These are phyloP conservation scores for Dicorynia guianensis DNA, from an alignment of 306 rosid species.

Conservation along the genomic window DNA sequence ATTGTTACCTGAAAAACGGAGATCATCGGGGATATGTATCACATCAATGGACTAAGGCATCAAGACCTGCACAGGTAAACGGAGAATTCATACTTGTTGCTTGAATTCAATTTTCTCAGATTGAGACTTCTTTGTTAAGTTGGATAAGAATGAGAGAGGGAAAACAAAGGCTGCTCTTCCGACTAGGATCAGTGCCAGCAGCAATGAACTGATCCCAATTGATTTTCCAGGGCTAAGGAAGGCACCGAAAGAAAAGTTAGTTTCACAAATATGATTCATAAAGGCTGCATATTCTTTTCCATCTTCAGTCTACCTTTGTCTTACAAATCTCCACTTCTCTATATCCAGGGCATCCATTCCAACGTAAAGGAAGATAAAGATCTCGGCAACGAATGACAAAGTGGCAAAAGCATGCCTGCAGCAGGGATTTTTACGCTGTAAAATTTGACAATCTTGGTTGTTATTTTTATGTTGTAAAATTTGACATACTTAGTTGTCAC, in stretches of 20 bases:
- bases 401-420: conserved; percentile 97
- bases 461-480: too few species aligned
- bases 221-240: conserved; percentile 80
- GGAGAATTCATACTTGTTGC: conserved; percentile 74
- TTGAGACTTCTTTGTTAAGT: conserved; percentile 76
- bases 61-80: background rate
- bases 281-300: background rate
- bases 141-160: conserved; percentile 84
- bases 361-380: conserved; percentile 92
- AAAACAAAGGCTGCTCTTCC: conserved; percentile 99
- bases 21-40: conserved; percentile 5
- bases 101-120: conserved; percentile 68
- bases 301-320: conserved; percentile 65
- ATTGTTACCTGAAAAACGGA: conserved; percentile 71
- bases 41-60: background rate
- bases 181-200: conserved; percentile 79
- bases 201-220: conserved; percentile 80
- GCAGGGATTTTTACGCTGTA: background rate
- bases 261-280: background rate
- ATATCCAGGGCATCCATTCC: conserved; percentile 98
- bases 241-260: conserved; percentile 38
- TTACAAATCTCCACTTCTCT: conserved; percentile 90
- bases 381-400: conserved; percentile 87
- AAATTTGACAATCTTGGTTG: too few species aligned
- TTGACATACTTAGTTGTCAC: conserved; percentile 90